Evolutionary conservation across 2,329 filamentous ascomycete species (phyloP).

Genomic region (Claviceps maximensis): DNA sequence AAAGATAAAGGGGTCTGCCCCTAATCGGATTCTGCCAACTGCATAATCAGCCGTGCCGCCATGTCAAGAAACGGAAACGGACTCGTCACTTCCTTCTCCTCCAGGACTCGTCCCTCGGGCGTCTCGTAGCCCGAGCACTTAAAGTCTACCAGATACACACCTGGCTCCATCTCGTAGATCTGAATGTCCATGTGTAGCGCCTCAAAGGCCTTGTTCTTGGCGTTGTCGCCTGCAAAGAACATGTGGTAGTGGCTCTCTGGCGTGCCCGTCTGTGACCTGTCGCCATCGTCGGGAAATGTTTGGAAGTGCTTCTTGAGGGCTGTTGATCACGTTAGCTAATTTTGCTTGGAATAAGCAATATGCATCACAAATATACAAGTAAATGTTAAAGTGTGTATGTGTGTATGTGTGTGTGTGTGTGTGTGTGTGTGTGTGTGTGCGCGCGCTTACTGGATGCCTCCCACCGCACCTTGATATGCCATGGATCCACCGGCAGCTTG

Average conservation of each 20-base stretch:
- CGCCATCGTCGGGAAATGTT: constrained; percentile 3
- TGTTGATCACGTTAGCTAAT: not conserved
- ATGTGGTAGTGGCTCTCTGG: constrained; percentile 25
- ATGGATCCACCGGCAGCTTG: constrained; percentile 81
- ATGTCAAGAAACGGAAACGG: constrained; percentile 94
- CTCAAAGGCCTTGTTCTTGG: constrained; percentile 49
- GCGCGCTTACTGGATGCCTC: constrained; percentile 60
- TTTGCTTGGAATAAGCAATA: no score
- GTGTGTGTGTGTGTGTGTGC: not conserved
- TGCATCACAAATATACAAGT: no score
- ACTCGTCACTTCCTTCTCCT: constrained; percentile 90
- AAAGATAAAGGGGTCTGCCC: not conserved
- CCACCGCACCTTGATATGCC: constrained; percentile 88
- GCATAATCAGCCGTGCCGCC: constrained; percentile 82
- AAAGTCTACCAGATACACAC: constrained; percentile 94
- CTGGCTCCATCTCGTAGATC: constrained; percentile 83
- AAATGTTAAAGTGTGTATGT: no score
- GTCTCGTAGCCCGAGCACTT: constrained; percentile 96
- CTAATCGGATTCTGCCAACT: constrained; percentile 70
- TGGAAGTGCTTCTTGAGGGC: constrained; percentile 7
- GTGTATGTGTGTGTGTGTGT: not conserved
- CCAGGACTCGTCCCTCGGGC: constrained; percentile 55
- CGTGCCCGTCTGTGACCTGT: constrained; percentile 11
- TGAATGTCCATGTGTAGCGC: constrained; percentile 94
- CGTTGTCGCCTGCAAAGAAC: constrained; percentile 22